Conservation (phyloP, 345 rosid species). For the Lagerstroemia speciosa region DNA sequence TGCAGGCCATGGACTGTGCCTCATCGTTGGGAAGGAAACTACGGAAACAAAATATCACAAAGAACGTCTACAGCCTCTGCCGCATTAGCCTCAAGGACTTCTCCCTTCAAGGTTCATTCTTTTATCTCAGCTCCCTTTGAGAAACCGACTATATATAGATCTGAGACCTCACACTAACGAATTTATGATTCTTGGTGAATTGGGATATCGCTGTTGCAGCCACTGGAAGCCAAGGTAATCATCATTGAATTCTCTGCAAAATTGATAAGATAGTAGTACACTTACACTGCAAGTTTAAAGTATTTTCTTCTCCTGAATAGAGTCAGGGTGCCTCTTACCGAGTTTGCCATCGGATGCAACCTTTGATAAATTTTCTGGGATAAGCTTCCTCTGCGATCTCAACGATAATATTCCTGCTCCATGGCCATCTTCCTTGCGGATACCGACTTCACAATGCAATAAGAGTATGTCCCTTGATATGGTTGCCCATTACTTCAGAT, state of each 20-base stretch:
- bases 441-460: slow-evolving; percentile 64
- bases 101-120: slow-evolving; percentile 77
- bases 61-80: slow-evolving; percentile 62
- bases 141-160: neutral
- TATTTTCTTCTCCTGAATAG: slow-evolving; percentile 23
- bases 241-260: neutral
- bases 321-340: slow-evolving; percentile 87
- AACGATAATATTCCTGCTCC: slow-evolving; percentile 96
- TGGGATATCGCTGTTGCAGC: neutral
- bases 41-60: slow-evolving; percentile 54
- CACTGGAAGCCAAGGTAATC: slow-evolving; percentile 57
- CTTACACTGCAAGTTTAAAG: neutral
- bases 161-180: slow-evolving; percentile 7
- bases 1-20: slow-evolving; percentile 93
- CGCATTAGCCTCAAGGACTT: slow-evolving; percentile 92
- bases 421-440: slow-evolving; percentile 59
- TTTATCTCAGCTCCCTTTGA: slow-evolving; percentile 4
- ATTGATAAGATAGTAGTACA: neutral
- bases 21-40: slow-evolving; percentile 57
- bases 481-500: neutral
- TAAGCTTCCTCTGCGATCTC: slow-evolving; percentile 93
- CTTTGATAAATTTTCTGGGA: slow-evolving; percentile 55
- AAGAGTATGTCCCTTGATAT: slow-evolving; percentile 36
- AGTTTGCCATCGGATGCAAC: slow-evolving; percentile 98
- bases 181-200: neutral